Evolutionary conservation across 768 basidiomycete species (phyloP), one percentile per base, ranked within the genome.

Genomic region (Serendipita vermifera): DNA sequence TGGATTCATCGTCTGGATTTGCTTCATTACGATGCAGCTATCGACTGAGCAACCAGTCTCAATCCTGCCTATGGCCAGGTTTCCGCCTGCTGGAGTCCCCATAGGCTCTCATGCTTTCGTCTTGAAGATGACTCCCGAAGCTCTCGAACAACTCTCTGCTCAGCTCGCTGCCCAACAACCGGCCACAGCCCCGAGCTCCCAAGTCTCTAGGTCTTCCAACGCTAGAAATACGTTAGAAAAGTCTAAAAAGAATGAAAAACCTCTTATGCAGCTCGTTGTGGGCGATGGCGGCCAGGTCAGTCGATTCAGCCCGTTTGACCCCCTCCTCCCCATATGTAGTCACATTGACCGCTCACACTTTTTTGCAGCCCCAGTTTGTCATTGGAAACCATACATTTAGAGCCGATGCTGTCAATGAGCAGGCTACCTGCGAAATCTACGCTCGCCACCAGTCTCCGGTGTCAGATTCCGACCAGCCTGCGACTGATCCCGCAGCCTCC

Each of bases 371-470:
- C 24, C 14, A 43, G 41, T 26, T 43, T n/a, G 20, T 43, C 13
- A 43, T 43, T 22, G 41, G 41, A 43, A 24, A 26, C 22, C 11
- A 13, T 11, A 43, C 41, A 15, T 43, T 43, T 26, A 11, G 26
- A 43, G 41, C 24, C 14, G 41, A 43, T 26, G 41, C 41, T n/a
- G 20, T 22, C 22, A 43, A 11, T 13, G 41, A 43, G 20, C 41
- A 11, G 20, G 14, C 41, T 24, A 43, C 41, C 9, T 13, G 13
- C 14, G 41, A 43, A 26, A 43, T 43, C 24, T 43, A 43, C 22
- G 41, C 41, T 15, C 41, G 41, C 41, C 41, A 43, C 41, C 41
- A 43, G 41, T 43, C 41, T 26, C 41, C 41, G 13, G 13, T 43
- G 13, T 43, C 41, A 11, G 41, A 43, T 22, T 43, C 41, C 13